Evolutionary conservation across 2,329 filamentous ascomycete genomes (phyloP).

Genomic region (Ophiostoma sp.): DNA sequence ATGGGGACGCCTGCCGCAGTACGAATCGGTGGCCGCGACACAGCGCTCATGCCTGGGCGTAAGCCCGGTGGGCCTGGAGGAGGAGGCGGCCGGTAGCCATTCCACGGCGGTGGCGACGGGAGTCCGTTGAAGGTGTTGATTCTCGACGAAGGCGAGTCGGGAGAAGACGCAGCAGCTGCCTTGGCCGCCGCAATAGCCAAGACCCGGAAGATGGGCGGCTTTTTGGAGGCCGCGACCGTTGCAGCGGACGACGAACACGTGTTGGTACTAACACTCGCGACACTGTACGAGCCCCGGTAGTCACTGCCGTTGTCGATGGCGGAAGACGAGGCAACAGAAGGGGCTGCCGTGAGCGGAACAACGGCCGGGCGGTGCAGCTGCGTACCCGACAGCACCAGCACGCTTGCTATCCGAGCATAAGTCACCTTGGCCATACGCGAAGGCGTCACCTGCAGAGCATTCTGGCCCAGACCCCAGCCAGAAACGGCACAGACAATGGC

Average conservation of each 20-base stretch:
- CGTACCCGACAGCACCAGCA: conserved; percentile 26
- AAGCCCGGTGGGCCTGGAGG: not conserved
- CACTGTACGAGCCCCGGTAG: not conserved
- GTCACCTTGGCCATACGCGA: conserved; percentile 5
- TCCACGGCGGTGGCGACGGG: not conserved
- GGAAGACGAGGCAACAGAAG: not conserved
- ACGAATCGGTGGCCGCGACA: not conserved
- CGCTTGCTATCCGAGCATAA: conserved; percentile 22
- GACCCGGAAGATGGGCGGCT: conserved; percentile 8
- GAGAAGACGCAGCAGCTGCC: not conserved
- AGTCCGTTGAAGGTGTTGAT: not conserved
- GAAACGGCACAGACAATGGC: conserved; percentile 21
- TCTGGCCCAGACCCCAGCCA: conserved; percentile 28
- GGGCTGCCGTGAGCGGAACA: not conserved
- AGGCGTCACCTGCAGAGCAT: conserved; percentile 1
- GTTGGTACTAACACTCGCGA: not conserved
- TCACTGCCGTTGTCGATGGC: not conserved
- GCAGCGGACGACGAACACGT: not conserved
- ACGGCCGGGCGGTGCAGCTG: conserved; percentile 19
- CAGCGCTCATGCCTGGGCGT: not conserved
- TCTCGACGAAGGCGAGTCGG: not conserved
- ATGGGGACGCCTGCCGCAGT: not conserved
- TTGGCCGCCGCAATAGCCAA: not conserved
- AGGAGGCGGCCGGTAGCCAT: not conserved
- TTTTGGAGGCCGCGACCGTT: not conserved